These are phyloP conservation scores for Huiozyma sinensis DNA, from an alignment of 805 yeast species.

Conservation along the genomic window DNA sequence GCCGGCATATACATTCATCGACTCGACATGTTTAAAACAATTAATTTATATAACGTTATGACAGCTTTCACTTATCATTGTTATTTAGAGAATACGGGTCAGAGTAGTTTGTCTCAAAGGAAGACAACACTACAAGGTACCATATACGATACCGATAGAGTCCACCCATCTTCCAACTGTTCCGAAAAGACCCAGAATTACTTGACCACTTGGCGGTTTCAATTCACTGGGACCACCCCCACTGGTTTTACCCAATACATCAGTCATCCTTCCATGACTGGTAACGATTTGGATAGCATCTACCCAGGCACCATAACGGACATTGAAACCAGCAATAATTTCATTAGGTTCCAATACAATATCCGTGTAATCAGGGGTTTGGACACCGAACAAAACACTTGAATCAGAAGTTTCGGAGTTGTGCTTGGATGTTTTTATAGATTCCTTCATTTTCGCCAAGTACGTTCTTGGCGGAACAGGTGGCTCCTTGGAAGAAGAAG, in stretches of 20 bases:
- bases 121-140: conserved; percentile 5
- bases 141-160: conserved; percentile 61
- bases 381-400: conserved; percentile 39
- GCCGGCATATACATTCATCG: too few species aligned
- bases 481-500: neutral
- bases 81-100: neutral
- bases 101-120: neutral
- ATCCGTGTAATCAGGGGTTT: conserved; percentile 43
- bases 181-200: conserved; percentile 65
- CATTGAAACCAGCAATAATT: conserved; percentile 42
- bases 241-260: conserved; percentile 52
- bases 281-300: conserved; percentile 77
- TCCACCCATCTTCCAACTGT: conserved; percentile 59
- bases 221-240: conserved; percentile 58
- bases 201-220: conserved; percentile 51
- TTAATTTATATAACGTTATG: too few species aligned
- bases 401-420: conserved; percentile 3
- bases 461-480: conserved; percentile 44
- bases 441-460: conserved; percentile 20
- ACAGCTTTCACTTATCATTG: neutral
- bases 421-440: conserved; percentile 14
- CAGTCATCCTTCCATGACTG: conserved; percentile 40
- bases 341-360: conserved; percentile 51
- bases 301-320: conserved; percentile 79
- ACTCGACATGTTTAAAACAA: too few species aligned